Evolutionary conservation across 208 protist genomes (phyloP), one percentile per base, ranked within the genome.

Genomic region (Trypanosoma melophagium): DNA sequence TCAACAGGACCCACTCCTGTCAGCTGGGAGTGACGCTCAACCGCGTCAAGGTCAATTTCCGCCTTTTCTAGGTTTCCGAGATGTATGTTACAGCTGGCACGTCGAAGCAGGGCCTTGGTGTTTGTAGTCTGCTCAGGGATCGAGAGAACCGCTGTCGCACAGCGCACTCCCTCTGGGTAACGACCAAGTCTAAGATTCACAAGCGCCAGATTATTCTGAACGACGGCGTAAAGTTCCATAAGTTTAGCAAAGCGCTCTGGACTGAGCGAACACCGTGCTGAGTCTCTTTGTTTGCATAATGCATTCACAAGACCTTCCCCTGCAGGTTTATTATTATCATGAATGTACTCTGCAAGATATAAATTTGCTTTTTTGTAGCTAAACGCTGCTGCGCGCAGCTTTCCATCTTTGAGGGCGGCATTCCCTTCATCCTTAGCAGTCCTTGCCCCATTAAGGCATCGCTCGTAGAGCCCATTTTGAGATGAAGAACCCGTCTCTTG

Each of bases 311-410:
- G 61, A 22, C 42, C 40, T 10, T 72, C 75, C 4, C 55, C 60
- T 31, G n/a, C 22, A 5, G 50, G 35, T 7, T 40, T 49, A 19
- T 78, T 62, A 9, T 54, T 50, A 0, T n/a, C 4, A 2, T 80
- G 80, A 28, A 91, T 57, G 71, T 84, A 89, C 52, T 90, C 84
- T 0, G 76, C 73, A 14, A 92, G 67, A 65, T 80, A 78, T 19
- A 94, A 69, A 61, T 80, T 89, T 13, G 83, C 88, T 22, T 78
- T 79, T 54, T 90, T 91, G 71, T 94, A 94, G 54, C 77, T 49
- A 63, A 94, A 94, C 22, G 72, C 66, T 7, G 88, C 88, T 3
- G 57, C 38, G 0, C 69, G 60, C 10, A 81, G 58, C 49, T 87
- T 74, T 12, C 76, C 73, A 0, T 54, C 62, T n/a, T 76, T 54